Percentiles rank a stretch among this genome's conserved stretches.
Evolutionary conservation across 164 flowering plant genomes (phyloP).

Genomic region (Liquidambar formosana): DNA sequence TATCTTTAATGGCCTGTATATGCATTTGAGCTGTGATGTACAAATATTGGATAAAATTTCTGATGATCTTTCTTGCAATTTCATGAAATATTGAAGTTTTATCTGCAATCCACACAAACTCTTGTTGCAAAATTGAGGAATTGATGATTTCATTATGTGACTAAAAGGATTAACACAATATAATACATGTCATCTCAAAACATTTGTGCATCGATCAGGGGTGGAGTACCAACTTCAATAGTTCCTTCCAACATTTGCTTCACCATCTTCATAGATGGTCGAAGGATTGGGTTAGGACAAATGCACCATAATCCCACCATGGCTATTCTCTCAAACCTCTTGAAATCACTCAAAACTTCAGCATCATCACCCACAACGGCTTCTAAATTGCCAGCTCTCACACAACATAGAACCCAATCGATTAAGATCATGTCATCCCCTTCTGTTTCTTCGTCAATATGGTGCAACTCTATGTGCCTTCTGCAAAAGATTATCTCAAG

Average conservation of each 20-base stretch:
- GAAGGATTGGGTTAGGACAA: constrained; percentile 8
- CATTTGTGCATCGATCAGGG: constrained; percentile 6
- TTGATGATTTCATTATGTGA: not conserved
- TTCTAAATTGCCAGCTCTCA: constrained; percentile 12
- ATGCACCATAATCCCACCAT: constrained; percentile 16
- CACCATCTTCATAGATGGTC: constrained; percentile 10
- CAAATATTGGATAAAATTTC: too few species aligned
- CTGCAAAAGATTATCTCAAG: constrained; percentile 29
- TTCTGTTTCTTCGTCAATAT: constrained; percentile 4
- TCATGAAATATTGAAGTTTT: too few species aligned
- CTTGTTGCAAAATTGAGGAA: not conserved
- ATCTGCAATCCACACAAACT: too few species aligned
- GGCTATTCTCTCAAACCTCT: constrained; percentile 18
- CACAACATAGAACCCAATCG: constrained; percentile 17
- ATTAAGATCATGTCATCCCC: constrained; percentile 16
- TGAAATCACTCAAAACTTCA: not conserved
- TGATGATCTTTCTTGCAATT: too few species aligned
- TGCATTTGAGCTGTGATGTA: too few species aligned
- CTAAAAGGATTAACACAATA: not conserved
- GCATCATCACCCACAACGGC: constrained; percentile 5
- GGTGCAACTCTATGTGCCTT: constrained; percentile 25
- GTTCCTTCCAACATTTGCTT: constrained; percentile 8
- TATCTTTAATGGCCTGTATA: too few species aligned
- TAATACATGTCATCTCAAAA: not conserved
- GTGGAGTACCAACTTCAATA: constrained; percentile 9